Evolutionary conservation across 306 rosid species (phyloP), one percentile per base, ranked within the genome.

Genomic region (Parietaria judaica): DNA sequence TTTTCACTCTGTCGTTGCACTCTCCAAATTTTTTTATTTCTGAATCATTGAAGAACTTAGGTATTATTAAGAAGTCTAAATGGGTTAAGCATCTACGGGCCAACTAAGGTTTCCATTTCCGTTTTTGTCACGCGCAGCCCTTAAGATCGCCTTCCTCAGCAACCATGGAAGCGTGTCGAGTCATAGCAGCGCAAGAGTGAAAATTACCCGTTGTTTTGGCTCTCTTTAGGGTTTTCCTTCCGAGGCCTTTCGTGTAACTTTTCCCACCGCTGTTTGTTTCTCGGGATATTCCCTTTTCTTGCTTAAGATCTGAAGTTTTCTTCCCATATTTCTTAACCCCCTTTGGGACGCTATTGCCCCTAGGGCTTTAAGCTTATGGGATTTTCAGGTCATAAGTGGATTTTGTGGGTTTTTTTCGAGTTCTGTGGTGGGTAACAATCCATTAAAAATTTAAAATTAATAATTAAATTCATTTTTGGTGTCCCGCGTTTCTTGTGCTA

Each of bases 141-240:
- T 84, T 86, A 84, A 86, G 97, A 82, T 89, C 90, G 97, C 95
- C 95, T 89, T 86, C 86, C 88, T 54, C 11, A 7, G 12, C 5
- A 60, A 14, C 72, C 36, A 69, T 84, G 97, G 79, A 86, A 90
- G 94, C 90, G 85, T 82, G 63, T 90, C 68, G 95, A 89, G 97
- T 82, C 97, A 89, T 84, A 71, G 85, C 82, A 52, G 81, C 88
- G 88, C 88, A 9, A 86, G 41, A 82, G 60, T 63, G 9, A 41
- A 23, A 23, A 23, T 5, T 68, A 82, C 46, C 13, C 14, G 16
- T 16, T 5, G 52, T 0, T 7, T 36, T 3, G n/a, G 66, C 72
- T 74, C 72, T 53, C 86, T 23, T 58, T 67, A 71, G 97, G 95
- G 95, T 90, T 86, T 73, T 84, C 92, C 88, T 80, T 51, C 8